Evolutionary conservation across 805 yeast genomes (phyloP).

Genomic region (Candida piceae): DNA sequence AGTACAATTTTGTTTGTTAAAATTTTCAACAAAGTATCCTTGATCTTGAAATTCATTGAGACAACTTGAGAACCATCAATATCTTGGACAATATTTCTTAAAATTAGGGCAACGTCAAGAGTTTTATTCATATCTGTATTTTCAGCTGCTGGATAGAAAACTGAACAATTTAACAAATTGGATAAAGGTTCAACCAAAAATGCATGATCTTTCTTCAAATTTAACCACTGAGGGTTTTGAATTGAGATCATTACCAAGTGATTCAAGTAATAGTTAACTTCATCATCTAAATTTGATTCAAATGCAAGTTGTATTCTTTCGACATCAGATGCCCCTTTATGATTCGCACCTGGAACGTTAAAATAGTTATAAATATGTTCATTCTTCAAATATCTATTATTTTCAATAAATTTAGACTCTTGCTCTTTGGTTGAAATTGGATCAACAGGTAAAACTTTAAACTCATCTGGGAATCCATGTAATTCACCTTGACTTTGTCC

Average conservation of each 20-base stretch:
- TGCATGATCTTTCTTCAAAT: constrained; percentile 35
- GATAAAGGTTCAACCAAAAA: constrained; percentile 35
- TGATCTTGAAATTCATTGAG: constrained; percentile 41
- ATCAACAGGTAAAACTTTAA: constrained; percentile 27
- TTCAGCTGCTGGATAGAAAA: constrained; percentile 13
- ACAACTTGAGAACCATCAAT: constrained; percentile 74
- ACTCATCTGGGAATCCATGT: neutral
- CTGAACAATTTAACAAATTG: constrained; percentile 15
- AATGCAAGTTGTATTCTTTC: constrained; percentile 69
- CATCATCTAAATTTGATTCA: constrained; percentile 56
- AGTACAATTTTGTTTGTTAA: constrained; percentile 30
- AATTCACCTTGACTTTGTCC: too few relatives aligned
- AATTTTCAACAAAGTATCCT: constrained; percentile 40
- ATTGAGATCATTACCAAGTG: constrained; percentile 44
- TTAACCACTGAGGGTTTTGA: constrained; percentile 34
- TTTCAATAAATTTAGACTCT: constrained; percentile 28
- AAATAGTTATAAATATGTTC: constrained; percentile 27
- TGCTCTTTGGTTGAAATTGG: constrained; percentile 30
- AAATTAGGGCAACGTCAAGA: constrained; percentile 53
- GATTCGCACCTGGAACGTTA: constrained; percentile 30
- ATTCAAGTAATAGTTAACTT: constrained; percentile 66
- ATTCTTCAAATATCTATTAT: constrained; percentile 25
- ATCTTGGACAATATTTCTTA: constrained; percentile 83
- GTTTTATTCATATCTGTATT: constrained; percentile 25
- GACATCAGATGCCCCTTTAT: constrained; percentile 57